Conservation (phyloP, 257 asterid genomes). For the Scutellaria baicalensis region DNA sequence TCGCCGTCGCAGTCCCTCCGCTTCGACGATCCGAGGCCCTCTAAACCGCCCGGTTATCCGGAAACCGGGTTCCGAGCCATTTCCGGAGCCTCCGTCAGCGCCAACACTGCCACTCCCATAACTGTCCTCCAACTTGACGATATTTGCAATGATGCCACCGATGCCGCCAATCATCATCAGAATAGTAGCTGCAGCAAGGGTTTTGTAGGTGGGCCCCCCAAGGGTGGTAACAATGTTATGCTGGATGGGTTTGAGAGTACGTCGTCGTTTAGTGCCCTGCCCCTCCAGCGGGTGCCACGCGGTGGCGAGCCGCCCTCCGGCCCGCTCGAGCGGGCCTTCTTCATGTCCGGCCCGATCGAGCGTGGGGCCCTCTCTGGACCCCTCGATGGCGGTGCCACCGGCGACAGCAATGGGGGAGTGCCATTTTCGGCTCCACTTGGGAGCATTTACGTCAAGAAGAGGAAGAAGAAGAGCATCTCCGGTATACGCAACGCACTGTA, state of each 20-base stretch:
- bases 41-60: constrained; percentile 37
- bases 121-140: constrained; percentile 68
- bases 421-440: constrained; percentile 95
- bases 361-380: constrained; percentile 92
- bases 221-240: constrained; percentile 29
- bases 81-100: constrained; percentile 93
- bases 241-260: constrained; percentile 87
- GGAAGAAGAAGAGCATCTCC: constrained; percentile 64
- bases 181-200: constrained; percentile 27
- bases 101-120: constrained; percentile 74
- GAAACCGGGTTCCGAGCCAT: constrained; percentile 92
- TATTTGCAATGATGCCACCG: constrained; percentile 44
- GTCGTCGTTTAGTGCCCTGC: constrained; percentile 80
- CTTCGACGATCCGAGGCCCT: constrained; percentile 63
- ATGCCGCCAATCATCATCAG: constrained; percentile 11
- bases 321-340: constrained; percentile 71
- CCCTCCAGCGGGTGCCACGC: constrained; percentile 86
- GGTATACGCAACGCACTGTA: constrained; percentile 72
- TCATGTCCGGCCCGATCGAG: constrained; percentile 97
- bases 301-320: constrained; percentile 64
- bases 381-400: constrained; percentile 36
- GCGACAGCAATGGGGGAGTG: constrained; percentile 39
- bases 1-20: constrained; percentile 92
- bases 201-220: constrained; percentile 34
- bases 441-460: constrained; percentile 59